These are phyloP conservation scores for Phanerodontia chrysosporium DNA, from an alignment of 768 basidiomycete genomes.

Conservation along the genomic window DNA sequence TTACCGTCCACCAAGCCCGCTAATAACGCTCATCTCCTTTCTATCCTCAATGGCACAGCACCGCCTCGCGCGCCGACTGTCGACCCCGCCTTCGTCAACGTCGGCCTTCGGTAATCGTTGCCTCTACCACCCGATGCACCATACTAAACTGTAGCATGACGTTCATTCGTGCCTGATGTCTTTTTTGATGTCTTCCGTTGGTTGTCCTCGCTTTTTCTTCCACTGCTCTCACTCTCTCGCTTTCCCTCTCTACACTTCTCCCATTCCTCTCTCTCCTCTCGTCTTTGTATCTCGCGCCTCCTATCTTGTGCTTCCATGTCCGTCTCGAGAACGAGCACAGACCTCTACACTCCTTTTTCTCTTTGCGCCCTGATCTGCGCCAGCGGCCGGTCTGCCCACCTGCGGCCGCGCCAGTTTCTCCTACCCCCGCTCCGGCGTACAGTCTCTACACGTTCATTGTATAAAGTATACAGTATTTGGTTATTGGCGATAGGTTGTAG, in stretches of 20 bases:
- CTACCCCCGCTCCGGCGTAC: background rate
- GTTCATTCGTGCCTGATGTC: background rate
- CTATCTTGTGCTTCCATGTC: background rate
- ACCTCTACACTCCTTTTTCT: background rate
- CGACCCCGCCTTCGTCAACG: constrained; percentile 12
- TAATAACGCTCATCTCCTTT: constrained; percentile 25
- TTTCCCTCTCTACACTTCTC: constrained; percentile 24
- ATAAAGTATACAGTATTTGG: background rate
- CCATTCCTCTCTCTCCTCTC: constrained; percentile 14
- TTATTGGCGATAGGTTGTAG: constrained; percentile 1
- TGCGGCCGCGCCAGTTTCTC: too few relatives aligned
- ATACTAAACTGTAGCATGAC: constrained; percentile 5
- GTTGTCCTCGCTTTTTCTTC: constrained; percentile 16
- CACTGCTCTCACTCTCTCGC: constrained; percentile 22
- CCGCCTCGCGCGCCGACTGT: constrained; percentile 17
- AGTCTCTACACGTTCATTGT: background rate
- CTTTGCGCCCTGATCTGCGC: too few relatives aligned
- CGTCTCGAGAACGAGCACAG: background rate
- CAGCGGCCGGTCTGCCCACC: too few relatives aligned
- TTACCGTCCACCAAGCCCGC: constrained; percentile 7
- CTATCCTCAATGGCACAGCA: constrained; percentile 26
- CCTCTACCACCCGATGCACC: background rate
- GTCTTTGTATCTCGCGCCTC: background rate
- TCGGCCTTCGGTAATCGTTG: constrained; percentile 5
- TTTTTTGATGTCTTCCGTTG: constrained; percentile 2